Evolutionary conservation across 2,329 filamentous ascomycete genomes (phyloP), one percentile per base, ranked within the genome.

Genomic region (Sclerotinia glacialis): DNA sequence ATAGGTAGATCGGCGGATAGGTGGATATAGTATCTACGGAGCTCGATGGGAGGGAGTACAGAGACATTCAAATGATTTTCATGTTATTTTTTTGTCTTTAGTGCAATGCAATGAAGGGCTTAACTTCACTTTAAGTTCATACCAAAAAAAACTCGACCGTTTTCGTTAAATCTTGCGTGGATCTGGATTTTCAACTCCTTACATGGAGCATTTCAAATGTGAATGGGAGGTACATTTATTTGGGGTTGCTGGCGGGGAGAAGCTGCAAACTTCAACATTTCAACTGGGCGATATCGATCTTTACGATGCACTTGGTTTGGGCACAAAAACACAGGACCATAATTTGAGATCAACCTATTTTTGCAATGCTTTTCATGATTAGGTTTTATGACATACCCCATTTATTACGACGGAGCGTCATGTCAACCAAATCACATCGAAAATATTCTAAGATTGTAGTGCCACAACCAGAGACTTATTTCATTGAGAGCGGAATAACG

Each of bases 401-500:
- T 54, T 28, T 61, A 21, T 61, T 61, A 61, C 58, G 58, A 61
- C 28, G 37, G 42, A 49, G 23, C 23, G 18, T 34, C 31, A 40
- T 31, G 16, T 65, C 63, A 65, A 9, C 37, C 31, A 40, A 23
- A 23, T 65, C 63, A 65, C 53, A 44, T 21, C 31, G 16, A 37
- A 50, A 61, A 46, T 23, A n/a, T 37, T 60, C 50, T 23, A 28
- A 60, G 64, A 65, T 60, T 61, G 55, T 61, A 4, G 52, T 52
- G 18, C 64, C 64, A 65, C 54, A 60, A 52, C 46, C 54, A 46
- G 21, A 67, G 63, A 65, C 55, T 61, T 34, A 40, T 65, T 40
- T 42, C 44, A 65, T 46, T 52, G 64, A 65, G 64, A 64, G 67
- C 62, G 62, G 60, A 69, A 67, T 64, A 66, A 67, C 67, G 63